Conservation (phyloP, 139 green algal genomes). For the Micractinium sp. region DNA sequence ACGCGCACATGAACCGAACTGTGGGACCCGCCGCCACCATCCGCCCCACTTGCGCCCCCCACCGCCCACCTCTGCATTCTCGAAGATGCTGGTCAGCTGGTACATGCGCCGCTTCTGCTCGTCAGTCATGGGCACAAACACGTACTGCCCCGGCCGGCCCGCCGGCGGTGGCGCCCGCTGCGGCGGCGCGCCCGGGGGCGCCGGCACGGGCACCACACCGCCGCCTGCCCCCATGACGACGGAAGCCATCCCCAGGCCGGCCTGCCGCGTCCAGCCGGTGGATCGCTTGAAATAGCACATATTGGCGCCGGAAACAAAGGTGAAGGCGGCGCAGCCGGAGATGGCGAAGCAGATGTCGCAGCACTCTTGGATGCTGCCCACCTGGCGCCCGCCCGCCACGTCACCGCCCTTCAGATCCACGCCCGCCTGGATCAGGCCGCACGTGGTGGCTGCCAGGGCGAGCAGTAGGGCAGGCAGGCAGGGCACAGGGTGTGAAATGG, state of each 20-base stretch:
- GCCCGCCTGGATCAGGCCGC: not conserved
- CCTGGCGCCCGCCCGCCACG: not conserved
- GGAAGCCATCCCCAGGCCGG: not conserved
- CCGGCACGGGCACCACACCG: not conserved
- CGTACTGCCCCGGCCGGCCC: not conserved
- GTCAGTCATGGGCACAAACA: slow-evolving; percentile 24
- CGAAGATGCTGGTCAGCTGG: slow-evolving; percentile 48
- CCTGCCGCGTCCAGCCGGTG: not conserved
- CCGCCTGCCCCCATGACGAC: not conserved
- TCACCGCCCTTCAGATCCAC: slow-evolving; percentile 6
- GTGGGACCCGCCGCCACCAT: not conserved
- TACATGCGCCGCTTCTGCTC: slow-evolving; percentile 36
- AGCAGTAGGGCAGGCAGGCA: not conserved
- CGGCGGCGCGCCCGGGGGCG: not conserved
- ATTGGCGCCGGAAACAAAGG: not conserved
- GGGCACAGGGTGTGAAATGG: not conserved
- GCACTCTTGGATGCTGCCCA: not conserved
- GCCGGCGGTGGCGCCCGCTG: not conserved
- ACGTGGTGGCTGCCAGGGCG: not conserved
- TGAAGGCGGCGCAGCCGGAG: not conserved
- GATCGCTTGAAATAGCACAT: slow-evolving; percentile 6
- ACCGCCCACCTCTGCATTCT: slow-evolving; percentile 33
- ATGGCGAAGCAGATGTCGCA: not conserved
- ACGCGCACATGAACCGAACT: no score
- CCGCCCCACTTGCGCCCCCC: not conserved